phyloP scores from a whole-genome alignment of 2,329 filamentous ascomycete genomes.

The Pestalotiopsis sp. region DNA sequence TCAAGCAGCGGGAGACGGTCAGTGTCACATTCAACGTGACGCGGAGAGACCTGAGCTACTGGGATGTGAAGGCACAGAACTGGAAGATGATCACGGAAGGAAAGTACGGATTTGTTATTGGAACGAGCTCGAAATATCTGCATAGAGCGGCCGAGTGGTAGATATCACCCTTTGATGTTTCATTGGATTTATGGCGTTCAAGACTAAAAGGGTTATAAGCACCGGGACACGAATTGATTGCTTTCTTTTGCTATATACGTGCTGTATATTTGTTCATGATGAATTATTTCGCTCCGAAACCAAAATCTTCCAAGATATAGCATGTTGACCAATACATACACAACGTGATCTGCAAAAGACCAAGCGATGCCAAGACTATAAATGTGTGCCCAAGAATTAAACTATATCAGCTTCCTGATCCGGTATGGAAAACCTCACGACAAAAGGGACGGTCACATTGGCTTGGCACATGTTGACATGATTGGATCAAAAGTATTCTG shows the following conservation, averaged over 20 bases:
- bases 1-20: slow-evolving; percentile 56
- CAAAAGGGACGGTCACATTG: background rate
- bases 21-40: slow-evolving; percentile 62
- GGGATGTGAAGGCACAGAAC: slow-evolving; percentile 69
- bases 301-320: background rate
- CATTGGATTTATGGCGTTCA: background rate
- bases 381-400: background rate
- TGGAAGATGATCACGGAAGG: slow-evolving; percentile 64
- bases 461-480: background rate
- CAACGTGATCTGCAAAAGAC: background rate
- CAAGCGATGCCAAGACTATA: background rate
- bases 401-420: background rate
- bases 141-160: slow-evolving; percentile 17
- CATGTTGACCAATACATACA: background rate
- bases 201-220: background rate
- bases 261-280: background rate
- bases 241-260: background rate
- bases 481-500: background rate
- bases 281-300: background rate
- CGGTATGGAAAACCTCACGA: background rate
- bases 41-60: slow-evolving; percentile 73
- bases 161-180: background rate
- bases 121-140: slow-evolving; percentile 35
- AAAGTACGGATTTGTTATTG: slow-evolving; percentile 42
- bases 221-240: background rate